These are phyloP conservation scores for Alternaria consortialis DNA, from an alignment of 2,329 filamentous ascomycete species.

Conservation along the genomic window DNA sequence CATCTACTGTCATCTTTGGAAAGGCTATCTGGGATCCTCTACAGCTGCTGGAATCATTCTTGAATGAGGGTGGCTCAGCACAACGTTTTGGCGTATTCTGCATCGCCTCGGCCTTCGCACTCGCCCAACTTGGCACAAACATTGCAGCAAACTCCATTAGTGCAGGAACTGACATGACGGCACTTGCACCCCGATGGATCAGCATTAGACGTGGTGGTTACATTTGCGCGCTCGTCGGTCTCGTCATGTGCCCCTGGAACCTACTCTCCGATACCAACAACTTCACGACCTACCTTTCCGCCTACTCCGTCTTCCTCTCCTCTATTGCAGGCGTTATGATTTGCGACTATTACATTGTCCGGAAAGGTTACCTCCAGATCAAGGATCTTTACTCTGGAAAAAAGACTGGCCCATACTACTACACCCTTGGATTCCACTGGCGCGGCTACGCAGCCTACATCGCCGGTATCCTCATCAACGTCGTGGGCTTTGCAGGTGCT, in stretches of 20 bases:
- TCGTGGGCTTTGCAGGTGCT: conserved; percentile 88
- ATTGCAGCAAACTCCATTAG: conserved; percentile 88
- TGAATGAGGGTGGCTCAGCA: conserved; percentile 51
- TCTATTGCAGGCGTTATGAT: conserved; percentile 93
- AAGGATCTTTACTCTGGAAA: conserved; percentile 80
- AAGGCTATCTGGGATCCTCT: conserved; percentile 56
- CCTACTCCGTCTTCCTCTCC: conserved; percentile 93
- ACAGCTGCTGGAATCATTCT: conserved; percentile 53
- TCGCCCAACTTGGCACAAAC: conserved; percentile 86
- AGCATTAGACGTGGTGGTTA: conserved; percentile 89
- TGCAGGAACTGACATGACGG: conserved; percentile 83
- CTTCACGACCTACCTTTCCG: conserved; percentile 90
- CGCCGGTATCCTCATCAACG: conserved; percentile 84
- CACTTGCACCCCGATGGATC: conserved; percentile 79
- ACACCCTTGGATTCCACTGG: conserved; percentile 78
- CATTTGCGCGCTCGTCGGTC: conserved; percentile 79
- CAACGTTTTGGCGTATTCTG: conserved; percentile 61
- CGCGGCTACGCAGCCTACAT: conserved; percentile 85
- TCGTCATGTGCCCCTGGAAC: conserved; percentile 89
- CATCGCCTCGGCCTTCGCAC: conserved; percentile 63
- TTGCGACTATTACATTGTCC: conserved; percentile 86
- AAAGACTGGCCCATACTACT: conserved; percentile 75
- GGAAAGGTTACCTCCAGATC: conserved; percentile 81
- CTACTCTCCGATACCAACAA: conserved; percentile 78
- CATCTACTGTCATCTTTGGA: conserved; percentile 54